These are phyloP conservation scores for Pseudognaphalium luteoalbum DNA, from an alignment of 129 eudicot species.

Conservation along the genomic window DNA sequence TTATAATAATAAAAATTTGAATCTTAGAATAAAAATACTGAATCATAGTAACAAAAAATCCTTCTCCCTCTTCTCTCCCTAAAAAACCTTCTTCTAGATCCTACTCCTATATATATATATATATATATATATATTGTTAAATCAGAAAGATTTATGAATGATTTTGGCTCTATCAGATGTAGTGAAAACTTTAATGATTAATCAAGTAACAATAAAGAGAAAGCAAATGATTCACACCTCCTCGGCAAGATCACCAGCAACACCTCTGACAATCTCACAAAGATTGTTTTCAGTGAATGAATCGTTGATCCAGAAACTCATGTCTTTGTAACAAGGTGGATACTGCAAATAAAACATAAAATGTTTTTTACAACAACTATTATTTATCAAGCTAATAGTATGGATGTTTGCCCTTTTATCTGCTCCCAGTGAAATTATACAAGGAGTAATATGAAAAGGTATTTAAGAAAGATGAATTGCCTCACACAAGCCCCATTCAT, in stretches of 20 bases:
- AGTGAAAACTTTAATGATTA: not conserved
- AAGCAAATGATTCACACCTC: slow-evolving; percentile 49
- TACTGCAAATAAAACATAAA: slow-evolving; percentile 50
- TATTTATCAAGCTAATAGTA: not conserved
- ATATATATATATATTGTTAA: not conserved
- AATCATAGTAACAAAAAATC: too few species aligned
- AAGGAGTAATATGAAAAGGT: too few species aligned
- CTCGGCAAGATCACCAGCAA: slow-evolving; percentile 95
- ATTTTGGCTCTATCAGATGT: not conserved
- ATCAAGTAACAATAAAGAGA: not conserved
- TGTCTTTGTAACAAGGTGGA: slow-evolving; percentile 92
- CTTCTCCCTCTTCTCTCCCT: too few species aligned
- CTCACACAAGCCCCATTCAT: not conserved
- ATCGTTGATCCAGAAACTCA: slow-evolving; percentile 93
- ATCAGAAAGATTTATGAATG: not conserved
- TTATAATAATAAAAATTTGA: too few species aligned
- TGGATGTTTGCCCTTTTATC: too few species aligned
- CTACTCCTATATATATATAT: too few species aligned
- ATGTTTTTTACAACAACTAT: not conserved
- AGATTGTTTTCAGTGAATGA: slow-evolving; percentile 92
- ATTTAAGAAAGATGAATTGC: too few species aligned
- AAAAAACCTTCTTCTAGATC: too few species aligned
- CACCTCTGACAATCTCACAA: slow-evolving; percentile 87
- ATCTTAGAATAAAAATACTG: too few species aligned
- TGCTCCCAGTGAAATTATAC: too few species aligned